Conservation (phyloP, 768 basidiomycete species). For the Mycena metata region DNA sequence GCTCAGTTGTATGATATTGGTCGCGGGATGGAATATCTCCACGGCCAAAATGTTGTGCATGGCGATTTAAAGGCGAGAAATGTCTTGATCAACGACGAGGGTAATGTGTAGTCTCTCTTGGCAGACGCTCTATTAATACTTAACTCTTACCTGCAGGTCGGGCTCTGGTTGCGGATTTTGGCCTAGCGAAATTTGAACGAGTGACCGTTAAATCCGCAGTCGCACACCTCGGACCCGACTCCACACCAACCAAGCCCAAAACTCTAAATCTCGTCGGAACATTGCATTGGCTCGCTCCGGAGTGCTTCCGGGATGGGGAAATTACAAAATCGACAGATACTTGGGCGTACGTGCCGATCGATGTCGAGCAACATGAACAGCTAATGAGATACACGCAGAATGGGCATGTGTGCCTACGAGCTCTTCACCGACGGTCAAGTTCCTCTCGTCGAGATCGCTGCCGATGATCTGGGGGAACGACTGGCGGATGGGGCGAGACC, state of each 20-base stretch:
- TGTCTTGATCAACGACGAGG: constrained; percentile 7
- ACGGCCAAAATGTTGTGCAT: constrained; percentile 9
- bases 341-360: too few species aligned
- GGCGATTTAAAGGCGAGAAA: constrained; percentile 14
- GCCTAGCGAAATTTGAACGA: constrained; percentile 17
- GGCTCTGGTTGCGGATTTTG: constrained; percentile 14
- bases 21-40: constrained; percentile 9
- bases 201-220: constrained; percentile 4
- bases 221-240: neutral
- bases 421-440: constrained; percentile 6
- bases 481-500: constrained; percentile 1
- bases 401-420: constrained; percentile 14
- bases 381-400: neutral
- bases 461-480: constrained; percentile 10
- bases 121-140: too few species aligned
- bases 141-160: too few species aligned
- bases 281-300: neutral
- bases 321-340: too few species aligned
- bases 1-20: constrained; percentile 5
- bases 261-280: constrained; percentile 8
- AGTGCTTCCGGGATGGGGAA: neutral
- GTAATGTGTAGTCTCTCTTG: too few species aligned
- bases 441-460: constrained; percentile 13
- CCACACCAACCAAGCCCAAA: constrained; percentile 10
- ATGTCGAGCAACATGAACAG: too few species aligned